Percentiles rank a stretch among this genome's conserved stretches.
Evolutionary conservation across 164 flowering plant species (phyloP).

Genomic region (Vitis amurensis): DNA sequence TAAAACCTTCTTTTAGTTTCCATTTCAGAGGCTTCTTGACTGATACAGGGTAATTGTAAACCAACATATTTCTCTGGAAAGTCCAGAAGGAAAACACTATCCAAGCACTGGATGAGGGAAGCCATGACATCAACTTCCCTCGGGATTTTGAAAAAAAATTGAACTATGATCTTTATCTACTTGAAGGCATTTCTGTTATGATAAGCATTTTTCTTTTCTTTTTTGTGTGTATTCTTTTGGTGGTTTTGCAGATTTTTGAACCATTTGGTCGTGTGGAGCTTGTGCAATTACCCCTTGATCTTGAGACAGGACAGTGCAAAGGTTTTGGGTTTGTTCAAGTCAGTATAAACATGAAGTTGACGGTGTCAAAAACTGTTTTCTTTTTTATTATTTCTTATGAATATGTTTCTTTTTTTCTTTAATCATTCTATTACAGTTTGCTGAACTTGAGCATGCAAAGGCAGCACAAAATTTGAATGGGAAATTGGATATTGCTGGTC

Average conservation of each 20-base stretch:
- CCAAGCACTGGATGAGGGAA: no score
- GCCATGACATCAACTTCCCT: no score
- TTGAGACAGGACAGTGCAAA: slow-evolving; percentile 95
- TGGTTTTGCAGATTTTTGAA: slow-evolving; percentile 73
- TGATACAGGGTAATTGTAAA: no score
- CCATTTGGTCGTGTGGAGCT: slow-evolving; percentile 96
- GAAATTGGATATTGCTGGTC: slow-evolving; percentile 89
- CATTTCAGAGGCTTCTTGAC: no score
- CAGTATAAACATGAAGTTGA: slow-evolving; percentile 20
- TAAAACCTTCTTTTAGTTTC: no score
- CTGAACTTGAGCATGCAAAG: slow-evolving; percentile 85
- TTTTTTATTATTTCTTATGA: not conserved
- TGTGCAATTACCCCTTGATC: slow-evolving; percentile 90
- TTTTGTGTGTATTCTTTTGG: not conserved
- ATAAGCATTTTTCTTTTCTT: not conserved
- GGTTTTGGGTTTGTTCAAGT: slow-evolving; percentile 97
- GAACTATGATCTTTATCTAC: no score
- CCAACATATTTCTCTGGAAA: no score
- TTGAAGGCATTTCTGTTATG: no score
- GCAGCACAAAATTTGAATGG: slow-evolving; percentile 93
- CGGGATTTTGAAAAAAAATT: no score
- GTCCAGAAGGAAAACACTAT: no score
- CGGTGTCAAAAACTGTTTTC: not conserved
- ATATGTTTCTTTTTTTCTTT: not conserved
- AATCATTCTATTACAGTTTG: slow-evolving; percentile 50